Evolutionary conservation across 2,329 filamentous ascomycete species (phyloP).

Genomic region (Ophiocordyceps camponoti-floridani): DNA sequence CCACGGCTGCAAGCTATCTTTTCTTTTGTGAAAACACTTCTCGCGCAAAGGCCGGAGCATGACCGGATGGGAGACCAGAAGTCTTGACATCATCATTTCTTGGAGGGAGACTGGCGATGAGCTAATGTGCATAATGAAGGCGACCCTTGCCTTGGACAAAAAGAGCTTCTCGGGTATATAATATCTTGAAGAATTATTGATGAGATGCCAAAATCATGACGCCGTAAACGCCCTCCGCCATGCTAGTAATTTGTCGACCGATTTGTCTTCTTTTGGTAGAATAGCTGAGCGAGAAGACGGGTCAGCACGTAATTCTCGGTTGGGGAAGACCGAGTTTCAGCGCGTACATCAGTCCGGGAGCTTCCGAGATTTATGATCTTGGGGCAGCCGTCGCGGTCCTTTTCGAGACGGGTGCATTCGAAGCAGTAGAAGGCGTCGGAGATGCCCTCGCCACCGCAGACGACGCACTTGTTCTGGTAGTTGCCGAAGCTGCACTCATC

Average conservation of each 20-base stretch:
- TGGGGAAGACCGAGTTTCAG: neutral
- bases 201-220: neutral
- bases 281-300: constrained; percentile 22
- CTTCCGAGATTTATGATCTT: constrained; percentile 99
- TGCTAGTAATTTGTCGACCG: constrained; percentile 36
- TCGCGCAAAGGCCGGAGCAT: constrained; percentile 4
- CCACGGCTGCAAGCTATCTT: constrained; percentile 1
- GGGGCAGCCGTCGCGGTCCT: constrained; percentile 91
- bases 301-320: neutral
- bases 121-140: neutral
- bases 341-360: constrained; percentile 72
- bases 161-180: neutral
- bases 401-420: constrained; percentile 91
- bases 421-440: constrained; percentile 99
- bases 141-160: neutral
- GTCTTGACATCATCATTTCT: neutral
- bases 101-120: neutral
- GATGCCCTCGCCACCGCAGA: constrained; percentile 95
- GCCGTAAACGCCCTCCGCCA: constrained; percentile 6
- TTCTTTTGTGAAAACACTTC: constrained; percentile 5
- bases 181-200: neutral
- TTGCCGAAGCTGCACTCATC: constrained; percentile 99
- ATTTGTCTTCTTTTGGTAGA: constrained; percentile 52
- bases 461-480: constrained; percentile 99
- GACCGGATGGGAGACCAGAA: neutral